A percentile compares a stretch with the other conserved stretches of the same genome.
phyloP scores from a whole-genome alignment of 371 early-diverging fungal species.

The Zancudomyces culisetae region DNA sequence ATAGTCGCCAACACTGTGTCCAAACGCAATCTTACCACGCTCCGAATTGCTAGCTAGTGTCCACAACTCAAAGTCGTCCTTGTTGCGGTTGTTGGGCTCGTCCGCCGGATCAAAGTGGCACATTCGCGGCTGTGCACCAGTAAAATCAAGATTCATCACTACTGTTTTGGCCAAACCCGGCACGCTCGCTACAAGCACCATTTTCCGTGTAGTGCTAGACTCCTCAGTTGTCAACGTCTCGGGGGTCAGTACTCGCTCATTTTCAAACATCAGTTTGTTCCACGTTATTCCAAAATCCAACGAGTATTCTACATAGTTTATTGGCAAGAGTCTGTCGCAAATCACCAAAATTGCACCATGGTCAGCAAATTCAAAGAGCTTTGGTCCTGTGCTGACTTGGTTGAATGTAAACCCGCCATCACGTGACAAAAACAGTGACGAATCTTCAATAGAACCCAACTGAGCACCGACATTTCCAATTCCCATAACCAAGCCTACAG shows the following conservation, averaged over 20 bases:
- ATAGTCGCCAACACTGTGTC: slow-evolving; percentile 16
- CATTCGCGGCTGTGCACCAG: slow-evolving; percentile 34
- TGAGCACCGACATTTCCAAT: slow-evolving; percentile 74
- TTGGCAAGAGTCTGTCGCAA: slow-evolving; percentile 52
- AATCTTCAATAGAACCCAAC: slow-evolving; percentile 40
- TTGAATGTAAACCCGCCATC: slow-evolving; percentile 66
- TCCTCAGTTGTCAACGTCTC: slow-evolving; percentile 50
- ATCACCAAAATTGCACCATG: slow-evolving; percentile 55
- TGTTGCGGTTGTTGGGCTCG: slow-evolving; percentile 17
- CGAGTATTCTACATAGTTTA: slow-evolving; percentile 47
- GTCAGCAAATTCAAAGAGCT: slow-evolving; percentile 71
- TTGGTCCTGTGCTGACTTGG: slow-evolving; percentile 47
- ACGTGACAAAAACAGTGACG: slow-evolving; percentile 66
- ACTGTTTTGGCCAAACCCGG: slow-evolving; percentile 8
- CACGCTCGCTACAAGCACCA: no score
- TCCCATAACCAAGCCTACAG: slow-evolving; percentile 77
- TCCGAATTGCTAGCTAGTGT: slow-evolving; percentile 26
- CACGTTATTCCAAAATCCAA: slow-evolving; percentile 45
- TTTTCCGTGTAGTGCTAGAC: slow-evolving; percentile 45
- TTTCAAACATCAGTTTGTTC: slow-evolving; percentile 29
- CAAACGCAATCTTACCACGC: slow-evolving; percentile 4
- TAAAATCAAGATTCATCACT: slow-evolving; percentile 55
- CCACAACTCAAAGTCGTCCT: slow-evolving; percentile 68
- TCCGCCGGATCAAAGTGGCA: slow-evolving; percentile 28
- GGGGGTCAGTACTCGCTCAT: slow-evolving; percentile 32